Conservation (phyloP, 768 basidiomycete species). For the Gautieria morchelliformis region DNA sequence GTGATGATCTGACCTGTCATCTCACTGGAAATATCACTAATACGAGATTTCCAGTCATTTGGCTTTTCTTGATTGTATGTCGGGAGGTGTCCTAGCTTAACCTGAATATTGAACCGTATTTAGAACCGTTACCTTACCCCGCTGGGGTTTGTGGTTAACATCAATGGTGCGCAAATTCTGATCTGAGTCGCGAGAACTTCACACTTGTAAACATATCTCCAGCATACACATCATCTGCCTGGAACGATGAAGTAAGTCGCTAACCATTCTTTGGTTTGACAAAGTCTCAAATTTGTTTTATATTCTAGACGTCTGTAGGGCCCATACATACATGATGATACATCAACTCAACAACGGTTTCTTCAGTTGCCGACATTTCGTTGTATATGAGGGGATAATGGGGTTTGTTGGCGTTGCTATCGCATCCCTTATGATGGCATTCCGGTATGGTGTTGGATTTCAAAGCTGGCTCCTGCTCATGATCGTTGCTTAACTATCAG, state of each 20-base stretch:
- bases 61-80: not conserved
- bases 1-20: not conserved
- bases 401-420: constrained; percentile 3
- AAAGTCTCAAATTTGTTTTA: not conserved
- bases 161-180: not conserved
- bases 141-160: constrained; percentile 1
- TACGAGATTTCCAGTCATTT: not conserved
- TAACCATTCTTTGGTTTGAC: not conserved
- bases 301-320: not conserved
- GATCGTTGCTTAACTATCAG: not conserved
- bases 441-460: not conserved
- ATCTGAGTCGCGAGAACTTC: not conserved
- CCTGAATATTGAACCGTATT: not conserved
- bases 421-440: constrained; percentile 7
- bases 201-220: not conserved
- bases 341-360: not conserved
- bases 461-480: not conserved
- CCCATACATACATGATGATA: not conserved
- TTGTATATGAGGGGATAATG: constrained; percentile 2
- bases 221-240: constrained; percentile 2
- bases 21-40: not conserved
- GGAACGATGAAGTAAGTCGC: not conserved
- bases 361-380: not conserved
- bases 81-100: too few species aligned
- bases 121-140: constrained; percentile 6